phyloP scores from a whole-genome alignment of 164 flowering plant genomes.

The Hamamelis virginiana region DNA sequence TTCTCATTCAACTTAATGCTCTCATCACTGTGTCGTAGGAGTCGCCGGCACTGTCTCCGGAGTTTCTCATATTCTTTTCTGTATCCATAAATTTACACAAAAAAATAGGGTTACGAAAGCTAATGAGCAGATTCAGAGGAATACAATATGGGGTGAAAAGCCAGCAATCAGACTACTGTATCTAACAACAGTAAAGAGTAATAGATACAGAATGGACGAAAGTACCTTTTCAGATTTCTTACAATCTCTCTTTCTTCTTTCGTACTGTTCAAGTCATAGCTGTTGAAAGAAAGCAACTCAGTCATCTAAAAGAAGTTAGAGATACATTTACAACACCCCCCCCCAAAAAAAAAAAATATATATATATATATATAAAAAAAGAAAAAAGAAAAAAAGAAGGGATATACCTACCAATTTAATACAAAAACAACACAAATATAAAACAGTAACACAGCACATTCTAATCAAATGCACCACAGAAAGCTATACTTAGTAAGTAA shows the following conservation, averaged over 20 bases:
- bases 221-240: conserved; percentile 47
- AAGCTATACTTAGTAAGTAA: too few relatives aligned
- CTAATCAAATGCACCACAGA: too few relatives aligned
- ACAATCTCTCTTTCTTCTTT: conserved; percentile 56
- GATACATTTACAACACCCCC: too few relatives aligned
- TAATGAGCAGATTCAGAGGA: not conserved
- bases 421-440: too few relatives aligned
- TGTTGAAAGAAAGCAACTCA: conserved; percentile 23
- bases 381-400: too few relatives aligned
- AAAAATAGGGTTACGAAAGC: not conserved
- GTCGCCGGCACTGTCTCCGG: conserved; percentile 49
- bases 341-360: too few relatives aligned
- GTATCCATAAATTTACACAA: conserved; percentile 23
- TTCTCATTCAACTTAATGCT: conserved; percentile 22
- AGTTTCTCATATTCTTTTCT: conserved; percentile 71
- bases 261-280: conserved; percentile 59
- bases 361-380: too few relatives aligned
- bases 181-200: not conserved
- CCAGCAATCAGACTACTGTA: not conserved
- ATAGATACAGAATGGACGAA: not conserved
- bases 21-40: conserved; percentile 27
- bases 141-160: not conserved
- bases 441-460: too few relatives aligned
- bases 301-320: not conserved
- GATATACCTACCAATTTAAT: too few relatives aligned